Base-by-base conservation (phyloP, 139 green algal genomes). In the Micromonas commoda region DNA sequence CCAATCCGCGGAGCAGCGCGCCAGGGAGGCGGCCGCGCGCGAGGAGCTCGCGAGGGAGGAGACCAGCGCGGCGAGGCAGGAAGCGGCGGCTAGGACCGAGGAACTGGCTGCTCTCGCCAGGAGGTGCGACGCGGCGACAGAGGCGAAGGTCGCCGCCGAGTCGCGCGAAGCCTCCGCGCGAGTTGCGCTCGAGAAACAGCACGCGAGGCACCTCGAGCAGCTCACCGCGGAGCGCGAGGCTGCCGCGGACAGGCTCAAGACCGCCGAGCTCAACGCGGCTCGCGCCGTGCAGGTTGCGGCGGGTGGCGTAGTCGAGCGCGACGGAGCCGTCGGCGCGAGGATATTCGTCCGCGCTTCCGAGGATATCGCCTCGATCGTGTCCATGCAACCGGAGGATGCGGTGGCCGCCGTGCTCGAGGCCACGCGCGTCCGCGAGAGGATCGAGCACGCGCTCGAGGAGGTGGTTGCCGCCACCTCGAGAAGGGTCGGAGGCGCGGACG, bases 121-220 rank as follows among this genome's bases (percentile, higher is more conserved):
- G 34, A 28, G 21, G 66, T 29, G 24, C 33, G 20, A 73, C 33
- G 66, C 66, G 66, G 6, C 5, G 66, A 9, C 9, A 5, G 63
- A 70, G 16, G 63, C 63, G 63, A 6, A 19, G 9, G 28, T 70
- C 63, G 63, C 63, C 63, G 28, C 28, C 9, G 63, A 75, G 67
- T 23, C 9, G 6, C 33, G 28, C 6, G 67, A 75, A 9, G 9
- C 9, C 6, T 19, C 32, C 26, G 23, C 28, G 16, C 71, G 71
- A 34, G 6, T 16, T 33, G 37, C 35, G 35, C 38, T 45, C 38
- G 71, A 77, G 34, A 20, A 19, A 37, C 39, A 64, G 28, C 71
- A 33, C 26, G 19, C 20, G 71, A 29, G 71, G 23, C 71, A 77
- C 37, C n/a, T 77, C 39, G 71, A 77, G 71, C 35, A 77, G 37